Percentiles rank a stretch among this genome's conserved stretches.
phyloP scores from a whole-genome alignment of 78 protist species.

The Dictyostelium firmibasis region DNA sequence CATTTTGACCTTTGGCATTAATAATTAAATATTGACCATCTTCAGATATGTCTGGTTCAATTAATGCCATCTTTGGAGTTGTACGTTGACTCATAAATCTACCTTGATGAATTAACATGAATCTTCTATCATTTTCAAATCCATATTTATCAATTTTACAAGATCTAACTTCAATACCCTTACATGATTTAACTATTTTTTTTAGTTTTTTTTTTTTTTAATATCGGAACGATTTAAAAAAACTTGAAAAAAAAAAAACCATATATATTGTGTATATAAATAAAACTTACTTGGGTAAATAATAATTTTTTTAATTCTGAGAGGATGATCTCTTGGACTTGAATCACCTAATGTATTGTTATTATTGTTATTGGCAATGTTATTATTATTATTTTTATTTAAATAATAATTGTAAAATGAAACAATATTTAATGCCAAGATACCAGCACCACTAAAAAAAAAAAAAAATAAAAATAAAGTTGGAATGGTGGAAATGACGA shows the following conservation, averaged over 20 bases:
- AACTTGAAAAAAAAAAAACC: no score
- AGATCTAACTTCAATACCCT: slow-evolving; percentile 38
- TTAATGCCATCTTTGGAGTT: slow-evolving; percentile 6
- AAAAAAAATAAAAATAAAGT: no score
- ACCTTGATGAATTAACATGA: slow-evolving; percentile 15
- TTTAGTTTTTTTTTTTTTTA: neutral
- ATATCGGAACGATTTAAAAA: no score
- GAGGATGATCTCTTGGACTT: neutral
- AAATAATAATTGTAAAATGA: neutral
- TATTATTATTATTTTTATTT: neutral
- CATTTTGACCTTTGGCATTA: neutral
- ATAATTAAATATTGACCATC: slow-evolving; percentile 13
- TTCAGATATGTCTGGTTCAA: neutral
- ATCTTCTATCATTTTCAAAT: slow-evolving; percentile 60
- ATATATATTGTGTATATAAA: neutral
- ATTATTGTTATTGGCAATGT: neutral
- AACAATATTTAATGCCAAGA: neutral
- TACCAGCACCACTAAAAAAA: neutral
- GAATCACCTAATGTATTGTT: neutral
- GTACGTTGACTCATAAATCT: slow-evolving; percentile 25
- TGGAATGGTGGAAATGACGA: neutral
- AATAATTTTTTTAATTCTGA: slow-evolving; percentile 19
- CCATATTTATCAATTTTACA: slow-evolving; percentile 2
- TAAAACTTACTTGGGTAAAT: slow-evolving; percentile 10
- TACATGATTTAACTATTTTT: slow-evolving; percentile 33